A percentile compares a stretch with the other conserved stretches of the same genome.
Evolutionary conservation across 805 yeast genomes (phyloP).

Genomic region (Danielia oregonensis): DNA sequence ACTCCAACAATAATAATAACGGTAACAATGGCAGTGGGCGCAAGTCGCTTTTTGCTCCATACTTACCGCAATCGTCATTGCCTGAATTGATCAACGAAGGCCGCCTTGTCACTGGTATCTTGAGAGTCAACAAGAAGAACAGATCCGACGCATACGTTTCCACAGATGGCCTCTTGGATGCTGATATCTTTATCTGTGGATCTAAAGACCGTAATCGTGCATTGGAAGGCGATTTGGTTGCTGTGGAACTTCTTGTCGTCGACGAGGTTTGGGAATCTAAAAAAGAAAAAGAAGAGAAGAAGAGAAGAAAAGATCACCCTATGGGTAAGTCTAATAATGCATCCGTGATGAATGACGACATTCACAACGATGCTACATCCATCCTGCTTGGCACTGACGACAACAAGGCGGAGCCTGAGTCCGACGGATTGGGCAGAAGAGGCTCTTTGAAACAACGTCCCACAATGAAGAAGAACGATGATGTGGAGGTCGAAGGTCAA

Average conservation of each 20-base stretch:
- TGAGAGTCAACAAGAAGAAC: slow-evolving; percentile 93
- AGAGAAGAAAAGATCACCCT: slow-evolving; percentile 73
- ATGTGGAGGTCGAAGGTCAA: slow-evolving; percentile 98
- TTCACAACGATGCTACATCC: slow-evolving; percentile 78
- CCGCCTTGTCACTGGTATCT: slow-evolving; percentile 83
- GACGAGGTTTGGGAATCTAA: slow-evolving; percentile 98
- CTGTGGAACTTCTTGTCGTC: slow-evolving; percentile 88
- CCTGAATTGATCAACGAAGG: slow-evolving; percentile 91
- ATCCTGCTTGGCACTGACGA: slow-evolving; percentile 35
- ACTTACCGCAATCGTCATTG: slow-evolving; percentile 86
- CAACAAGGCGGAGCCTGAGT: slow-evolving; percentile 29
- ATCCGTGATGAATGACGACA: slow-evolving; percentile 55
- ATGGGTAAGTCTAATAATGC: slow-evolving; percentile 30
- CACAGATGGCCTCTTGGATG: slow-evolving; percentile 91
- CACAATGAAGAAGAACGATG: slow-evolving; percentile 95
- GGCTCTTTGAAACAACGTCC: slow-evolving; percentile 95
- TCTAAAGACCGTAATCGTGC: slow-evolving; percentile 98
- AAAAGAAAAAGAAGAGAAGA: slow-evolving; percentile 95
- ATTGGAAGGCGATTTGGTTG: slow-evolving; percentile 93
- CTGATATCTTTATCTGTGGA: slow-evolving; percentile 96
- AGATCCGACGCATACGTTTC: slow-evolving; percentile 98
- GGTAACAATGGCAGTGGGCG: slow-evolving; percentile 45
- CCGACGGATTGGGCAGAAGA: slow-evolving; percentile 52
- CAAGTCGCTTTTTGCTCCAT: slow-evolving; percentile 91
- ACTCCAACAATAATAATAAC: slow-evolving; percentile 13